Evolutionary conservation across 2,329 filamentous ascomycete species (phyloP).

Genomic region (Trichoderma lentiforme): DNA sequence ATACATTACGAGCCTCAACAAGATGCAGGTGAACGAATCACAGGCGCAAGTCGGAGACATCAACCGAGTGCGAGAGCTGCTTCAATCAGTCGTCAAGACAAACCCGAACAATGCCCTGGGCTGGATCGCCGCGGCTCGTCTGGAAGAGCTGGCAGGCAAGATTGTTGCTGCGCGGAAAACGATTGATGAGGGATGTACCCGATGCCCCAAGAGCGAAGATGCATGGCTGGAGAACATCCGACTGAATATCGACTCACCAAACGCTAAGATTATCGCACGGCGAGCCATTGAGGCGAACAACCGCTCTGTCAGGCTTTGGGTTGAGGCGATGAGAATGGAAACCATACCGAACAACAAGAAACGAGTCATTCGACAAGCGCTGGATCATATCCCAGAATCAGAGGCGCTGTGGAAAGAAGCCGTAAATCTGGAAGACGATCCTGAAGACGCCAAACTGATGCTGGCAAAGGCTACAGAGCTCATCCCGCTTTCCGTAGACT

Average conservation of each 20-base stretch:
- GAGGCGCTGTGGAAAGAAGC: conserved; percentile 98
- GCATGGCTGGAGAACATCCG: conserved; percentile 96
- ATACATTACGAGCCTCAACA: conserved; percentile 88
- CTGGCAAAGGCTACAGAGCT: conserved; percentile 94
- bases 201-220: conserved; percentile 92
- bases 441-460: conserved; percentile 80
- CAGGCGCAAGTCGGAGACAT: conserved; percentile 90
- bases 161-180: conserved; percentile 83
- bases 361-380: conserved; percentile 82
- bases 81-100: conserved; percentile 97
- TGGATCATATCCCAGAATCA: conserved; percentile 90
- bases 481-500: conserved; percentile 86
- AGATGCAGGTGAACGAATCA: conserved; percentile 72
- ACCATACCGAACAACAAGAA: conserved; percentile 81
- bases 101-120: conserved; percentile 93
- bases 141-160: conserved; percentile 92
- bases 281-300: conserved; percentile 91
- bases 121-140: conserved; percentile 89
- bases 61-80: conserved; percentile 82
- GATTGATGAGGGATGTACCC: conserved; percentile 82
- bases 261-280: conserved; percentile 92
- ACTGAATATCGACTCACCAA: conserved; percentile 77
- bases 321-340: conserved; percentile 92
- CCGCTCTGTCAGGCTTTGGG: conserved; percentile 84
- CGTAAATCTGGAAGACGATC: conserved; percentile 90